phyloP scores from a whole-genome alignment of 2,329 filamentous ascomycete species.

The Ophiocordyceps australis region DNA sequence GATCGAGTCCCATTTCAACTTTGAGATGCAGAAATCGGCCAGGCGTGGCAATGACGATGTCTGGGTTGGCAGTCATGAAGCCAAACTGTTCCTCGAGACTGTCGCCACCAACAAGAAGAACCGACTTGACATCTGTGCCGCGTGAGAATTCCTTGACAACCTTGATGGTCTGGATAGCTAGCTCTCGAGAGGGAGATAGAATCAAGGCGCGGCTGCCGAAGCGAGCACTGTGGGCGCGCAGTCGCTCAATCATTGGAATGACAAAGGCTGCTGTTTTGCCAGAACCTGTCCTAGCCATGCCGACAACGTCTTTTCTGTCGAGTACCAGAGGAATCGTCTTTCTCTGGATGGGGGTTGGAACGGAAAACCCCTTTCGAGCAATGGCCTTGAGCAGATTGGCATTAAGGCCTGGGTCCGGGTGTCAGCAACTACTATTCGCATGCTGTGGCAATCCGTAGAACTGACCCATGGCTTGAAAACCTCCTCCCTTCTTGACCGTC shows the following conservation, averaged over 20 bases:
- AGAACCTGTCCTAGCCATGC: conserved; percentile 96
- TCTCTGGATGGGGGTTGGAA: conserved; percentile 92
- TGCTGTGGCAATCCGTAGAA: no score
- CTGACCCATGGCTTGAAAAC: conserved; percentile 85
- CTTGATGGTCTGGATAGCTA: conserved; percentile 87
- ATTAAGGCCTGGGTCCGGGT: conserved; percentile 43
- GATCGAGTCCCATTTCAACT: conserved; percentile 84
- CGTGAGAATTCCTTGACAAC: conserved; percentile 88
- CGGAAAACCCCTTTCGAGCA: conserved; percentile 80
- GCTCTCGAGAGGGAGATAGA: conserved; percentile 79
- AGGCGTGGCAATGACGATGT: conserved; percentile 93
- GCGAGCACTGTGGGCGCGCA: conserved; percentile 73
- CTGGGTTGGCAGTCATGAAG: conserved; percentile 84
- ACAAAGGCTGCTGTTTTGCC: conserved; percentile 98
- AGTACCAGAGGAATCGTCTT: conserved; percentile 89
- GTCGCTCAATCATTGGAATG: conserved; percentile 90
- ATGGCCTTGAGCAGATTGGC: conserved; percentile 77
- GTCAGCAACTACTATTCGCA: no score
- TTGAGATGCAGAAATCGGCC: conserved; percentile 93
- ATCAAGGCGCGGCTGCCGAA: conserved; percentile 78
- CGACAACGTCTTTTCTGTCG: conserved; percentile 87
- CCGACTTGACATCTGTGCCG: conserved; percentile 81
- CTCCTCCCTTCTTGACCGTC: conserved; percentile 84
- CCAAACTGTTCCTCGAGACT: conserved; percentile 90
- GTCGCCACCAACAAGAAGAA: conserved; percentile 85